Percentiles rank a stretch among this genome's conserved stretches.
Evolutionary conservation across 768 basidiomycete genomes (phyloP).

Genomic region (Kwoniella sp.): DNA sequence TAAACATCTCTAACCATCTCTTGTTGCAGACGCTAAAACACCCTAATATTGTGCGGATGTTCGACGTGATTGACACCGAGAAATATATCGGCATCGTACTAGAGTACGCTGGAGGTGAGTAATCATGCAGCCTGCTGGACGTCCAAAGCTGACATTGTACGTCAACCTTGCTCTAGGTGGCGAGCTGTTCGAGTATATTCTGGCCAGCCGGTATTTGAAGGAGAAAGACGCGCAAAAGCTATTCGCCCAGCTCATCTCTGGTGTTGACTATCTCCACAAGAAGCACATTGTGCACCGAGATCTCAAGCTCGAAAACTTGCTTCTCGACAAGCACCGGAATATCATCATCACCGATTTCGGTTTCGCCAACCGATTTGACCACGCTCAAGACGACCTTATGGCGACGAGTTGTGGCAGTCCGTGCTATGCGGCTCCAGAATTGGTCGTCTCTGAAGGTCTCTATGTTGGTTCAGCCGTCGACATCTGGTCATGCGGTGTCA

Average conservation of each 20-base stretch:
- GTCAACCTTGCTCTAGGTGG: constrained; percentile 61
- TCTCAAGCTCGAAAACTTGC: constrained; percentile 96
- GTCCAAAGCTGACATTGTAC: background rate
- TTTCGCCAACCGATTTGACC: constrained; percentile 96
- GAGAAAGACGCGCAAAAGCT: constrained; percentile 93
- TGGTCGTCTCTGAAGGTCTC: constrained; percentile 94
- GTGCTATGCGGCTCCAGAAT: constrained; percentile 96
- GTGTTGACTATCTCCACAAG: constrained; percentile 97
- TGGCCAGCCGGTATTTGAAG: constrained; percentile 92
- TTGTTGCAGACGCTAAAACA: constrained; percentile 77
- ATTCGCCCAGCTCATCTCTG: constrained; percentile 96
- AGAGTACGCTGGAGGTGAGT: constrained; percentile 86
- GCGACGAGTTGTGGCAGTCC: constrained; percentile 96
- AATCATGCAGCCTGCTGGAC: background rate
- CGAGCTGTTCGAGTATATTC: constrained; percentile 97
- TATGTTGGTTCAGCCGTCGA: constrained; percentile 98
- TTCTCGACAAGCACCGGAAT: constrained; percentile 94
- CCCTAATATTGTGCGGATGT: constrained; percentile 95
- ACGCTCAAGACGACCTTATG: constrained; percentile 91
- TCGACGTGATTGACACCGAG: constrained; percentile 99
- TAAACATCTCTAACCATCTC: background rate
- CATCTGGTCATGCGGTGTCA: constrained; percentile 98
- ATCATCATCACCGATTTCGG: constrained; percentile 99
- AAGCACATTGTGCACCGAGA: constrained; percentile 99
- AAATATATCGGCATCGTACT: constrained; percentile 99